Conservation (phyloP, 495 filamentous ascomycete species). For the Neurospora sublineolata region DNA sequence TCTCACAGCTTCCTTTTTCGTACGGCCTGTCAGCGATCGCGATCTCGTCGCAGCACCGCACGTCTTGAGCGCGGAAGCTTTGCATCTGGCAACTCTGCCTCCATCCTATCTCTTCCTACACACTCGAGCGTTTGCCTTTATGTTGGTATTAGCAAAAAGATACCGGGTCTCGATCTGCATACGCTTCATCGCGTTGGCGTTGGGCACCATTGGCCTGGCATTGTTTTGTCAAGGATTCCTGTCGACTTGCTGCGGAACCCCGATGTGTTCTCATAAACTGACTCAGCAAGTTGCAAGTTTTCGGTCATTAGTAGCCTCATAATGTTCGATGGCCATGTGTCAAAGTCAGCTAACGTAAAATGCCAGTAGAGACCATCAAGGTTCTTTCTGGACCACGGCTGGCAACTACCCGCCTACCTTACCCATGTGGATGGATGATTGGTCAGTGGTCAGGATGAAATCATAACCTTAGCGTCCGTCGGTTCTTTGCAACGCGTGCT, state of each 20-base stretch:
- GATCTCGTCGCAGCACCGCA: background rate
- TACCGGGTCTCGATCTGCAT: too few relatives aligned
- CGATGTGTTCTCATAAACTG: background rate
- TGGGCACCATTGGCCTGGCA: background rate
- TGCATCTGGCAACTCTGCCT: background rate
- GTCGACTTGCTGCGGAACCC: background rate
- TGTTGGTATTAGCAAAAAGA: too few relatives aligned
- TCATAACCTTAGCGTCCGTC: background rate
- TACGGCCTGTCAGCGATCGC: background rate
- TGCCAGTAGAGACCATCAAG: background rate
- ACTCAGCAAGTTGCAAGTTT: background rate
- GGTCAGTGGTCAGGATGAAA: background rate
- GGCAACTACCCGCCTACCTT: background rate
- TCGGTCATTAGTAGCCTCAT: too few relatives aligned
- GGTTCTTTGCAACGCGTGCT: too few relatives aligned
- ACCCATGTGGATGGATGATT: background rate
- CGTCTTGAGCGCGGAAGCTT: background rate
- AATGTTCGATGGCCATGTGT: background rate
- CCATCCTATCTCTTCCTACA: background rate
- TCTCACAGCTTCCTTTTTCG: background rate
- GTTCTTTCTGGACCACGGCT: background rate
- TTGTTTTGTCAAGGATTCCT: background rate
- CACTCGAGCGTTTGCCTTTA: background rate
- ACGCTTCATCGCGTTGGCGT: background rate
- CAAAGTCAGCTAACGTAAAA: background rate